Percentiles rank a stretch among this genome's conserved stretches.
Conservation (phyloP, 2,329 filamentous ascomycete species). For the Juglanconis juglandina region DNA sequence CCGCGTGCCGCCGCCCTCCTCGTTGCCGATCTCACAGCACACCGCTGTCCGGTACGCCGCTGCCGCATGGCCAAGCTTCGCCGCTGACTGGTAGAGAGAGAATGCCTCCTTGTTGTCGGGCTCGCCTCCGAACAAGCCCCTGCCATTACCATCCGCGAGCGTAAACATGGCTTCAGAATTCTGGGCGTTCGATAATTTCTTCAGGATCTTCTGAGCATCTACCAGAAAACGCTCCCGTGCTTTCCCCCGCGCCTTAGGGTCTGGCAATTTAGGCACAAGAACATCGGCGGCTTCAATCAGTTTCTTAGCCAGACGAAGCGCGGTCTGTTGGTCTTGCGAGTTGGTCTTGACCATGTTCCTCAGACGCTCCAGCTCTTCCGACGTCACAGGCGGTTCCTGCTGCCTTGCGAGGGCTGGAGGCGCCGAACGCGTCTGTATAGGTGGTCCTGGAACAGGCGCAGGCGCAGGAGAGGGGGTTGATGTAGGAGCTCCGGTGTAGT, state of each 20-base stretch:
- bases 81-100: conserved; percentile 86
- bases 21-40: conserved; percentile 92
- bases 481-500: conserved; percentile 49
- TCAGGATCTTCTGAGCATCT: conserved; percentile 86
- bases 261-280: conserved; percentile 61
- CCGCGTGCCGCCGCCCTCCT: conserved; percentile 89
- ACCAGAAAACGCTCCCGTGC: conserved; percentile 77
- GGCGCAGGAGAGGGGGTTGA: conserved; percentile 24
- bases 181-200: conserved; percentile 73
- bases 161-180: conserved; percentile 91
- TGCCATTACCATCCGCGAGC: conserved; percentile 83
- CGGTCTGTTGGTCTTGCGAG: conserved; percentile 67
- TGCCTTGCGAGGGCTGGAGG: conserved; percentile 23
- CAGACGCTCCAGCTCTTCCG: conserved; percentile 72
- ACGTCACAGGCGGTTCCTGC: conserved; percentile 63
- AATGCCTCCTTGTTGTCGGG: conserved; percentile 90
- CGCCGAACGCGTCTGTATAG: neutral
- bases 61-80: conserved; percentile 80
- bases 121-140: conserved; percentile 73
- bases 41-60: conserved; percentile 93
- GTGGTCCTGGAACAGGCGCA: conserved; percentile 18
- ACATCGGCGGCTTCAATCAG: conserved; percentile 80
- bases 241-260: conserved; percentile 70
- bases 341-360: conserved; percentile 67
- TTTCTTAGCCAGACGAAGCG: conserved; percentile 74